Conservation (phyloP, 805 yeast genomes). For the Helenozyma baotianmanensis region DNA sequence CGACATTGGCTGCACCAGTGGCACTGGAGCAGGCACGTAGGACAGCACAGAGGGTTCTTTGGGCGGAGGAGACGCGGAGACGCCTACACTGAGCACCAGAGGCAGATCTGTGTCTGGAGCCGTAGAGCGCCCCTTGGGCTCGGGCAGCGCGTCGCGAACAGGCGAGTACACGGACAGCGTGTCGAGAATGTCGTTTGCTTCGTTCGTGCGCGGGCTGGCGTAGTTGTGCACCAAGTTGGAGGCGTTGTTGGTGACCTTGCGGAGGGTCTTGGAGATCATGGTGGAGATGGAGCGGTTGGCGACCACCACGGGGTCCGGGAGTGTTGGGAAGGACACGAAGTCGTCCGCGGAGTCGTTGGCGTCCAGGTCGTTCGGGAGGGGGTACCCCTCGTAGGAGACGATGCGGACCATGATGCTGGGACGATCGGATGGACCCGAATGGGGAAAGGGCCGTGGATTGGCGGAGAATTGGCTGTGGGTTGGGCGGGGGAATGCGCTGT, state of each 20-base stretch:
- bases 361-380: conserved; percentile 3
- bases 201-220: conserved; percentile 2
- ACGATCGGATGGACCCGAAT: neutral
- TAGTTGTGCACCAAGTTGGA: conserved; percentile 28
- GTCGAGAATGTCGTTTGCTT: conserved; percentile 4
- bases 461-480: too few species aligned
- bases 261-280: conserved; percentile 33
- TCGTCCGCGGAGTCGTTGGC: conserved; percentile 18
- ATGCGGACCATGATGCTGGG: conserved; percentile 1
- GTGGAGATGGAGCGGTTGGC: conserved; percentile 29
- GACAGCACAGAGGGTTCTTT: too few species aligned
- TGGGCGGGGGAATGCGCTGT: too few species aligned
- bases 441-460: neutral
- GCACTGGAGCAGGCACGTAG: too few species aligned
- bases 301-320: conserved; percentile 39
- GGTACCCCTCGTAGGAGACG: conserved; percentile 1
- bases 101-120: too few species aligned
- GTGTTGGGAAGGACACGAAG: conserved; percentile 39
- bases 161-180: conserved; percentile 6
- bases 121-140: neutral
- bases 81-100: neutral
- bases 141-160: too few species aligned
- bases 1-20: too few species aligned
- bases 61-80: too few species aligned
- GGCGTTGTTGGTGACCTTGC: conserved; percentile 41